Conservation (phyloP, 805 yeast genomes). For the Soucietia sequanensis region DNA sequence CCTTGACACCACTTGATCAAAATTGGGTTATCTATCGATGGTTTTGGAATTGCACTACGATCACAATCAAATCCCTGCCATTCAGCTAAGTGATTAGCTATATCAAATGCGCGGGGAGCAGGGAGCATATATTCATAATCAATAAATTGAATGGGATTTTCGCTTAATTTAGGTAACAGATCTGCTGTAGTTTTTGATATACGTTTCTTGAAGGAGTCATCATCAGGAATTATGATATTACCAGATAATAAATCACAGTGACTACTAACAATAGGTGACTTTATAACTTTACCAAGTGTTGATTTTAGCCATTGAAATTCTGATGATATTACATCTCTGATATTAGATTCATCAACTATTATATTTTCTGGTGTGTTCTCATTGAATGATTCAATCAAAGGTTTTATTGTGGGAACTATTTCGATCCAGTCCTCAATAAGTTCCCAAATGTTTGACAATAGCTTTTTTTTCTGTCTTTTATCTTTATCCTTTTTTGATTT, state of each 20-base stretch:
- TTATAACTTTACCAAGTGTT: constrained; percentile 29
- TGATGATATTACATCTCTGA: constrained; percentile 37
- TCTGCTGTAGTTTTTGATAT: constrained; percentile 5
- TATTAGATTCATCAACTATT: constrained; percentile 19
- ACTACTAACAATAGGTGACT: constrained; percentile 58
- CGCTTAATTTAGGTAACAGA: constrained; percentile 15
- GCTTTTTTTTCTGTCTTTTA: constrained; percentile 21
- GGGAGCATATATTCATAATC: constrained; percentile 74
- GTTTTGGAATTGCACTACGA: constrained; percentile 55
- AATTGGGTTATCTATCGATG: constrained; percentile 39
- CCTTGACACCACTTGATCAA: constrained; percentile 58
- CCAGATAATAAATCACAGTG: constrained; percentile 79
- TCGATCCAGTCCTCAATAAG: constrained; percentile 61
- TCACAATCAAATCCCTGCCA: constrained; percentile 84
- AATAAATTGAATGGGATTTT: constrained; percentile 54
- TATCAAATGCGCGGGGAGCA: constrained; percentile 72
- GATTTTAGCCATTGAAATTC: constrained; percentile 58
- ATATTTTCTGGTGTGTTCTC: constrained; percentile 23
- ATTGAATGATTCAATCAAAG: constrained; percentile 34
- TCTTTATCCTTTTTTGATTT: constrained; percentile 13
- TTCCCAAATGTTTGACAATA: constrained; percentile 54
- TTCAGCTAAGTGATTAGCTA: constrained; percentile 72
- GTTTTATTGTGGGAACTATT: constrained; percentile 53
- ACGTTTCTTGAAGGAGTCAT: constrained; percentile 8
- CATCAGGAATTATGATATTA: constrained; percentile 60